A percentile compares a stretch with the other conserved stretches of the same genome.
Conservation (phyloP, 2,329 filamentous ascomycete genomes). For the Escovopsis sp. region DNA sequence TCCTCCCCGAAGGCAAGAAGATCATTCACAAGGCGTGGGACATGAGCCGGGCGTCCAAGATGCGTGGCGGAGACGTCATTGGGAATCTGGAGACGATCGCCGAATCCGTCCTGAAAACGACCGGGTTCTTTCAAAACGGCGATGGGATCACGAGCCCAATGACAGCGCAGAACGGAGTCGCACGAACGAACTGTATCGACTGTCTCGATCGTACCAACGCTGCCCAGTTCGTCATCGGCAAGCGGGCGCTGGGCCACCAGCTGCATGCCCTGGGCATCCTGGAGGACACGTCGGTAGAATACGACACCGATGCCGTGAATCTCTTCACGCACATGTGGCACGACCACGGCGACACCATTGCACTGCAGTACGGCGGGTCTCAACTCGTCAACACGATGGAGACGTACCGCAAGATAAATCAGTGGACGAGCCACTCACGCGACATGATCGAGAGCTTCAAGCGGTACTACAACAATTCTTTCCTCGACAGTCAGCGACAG, state of each 20-base stretch:
- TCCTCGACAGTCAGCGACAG: conserved; percentile 92
- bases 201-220: conserved; percentile 95
- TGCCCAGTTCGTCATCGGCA: conserved; percentile 94
- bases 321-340: conserved; percentile 98
- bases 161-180: conserved; percentile 79
- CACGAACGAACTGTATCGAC: conserved; percentile 94
- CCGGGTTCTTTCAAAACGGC: conserved; percentile 91
- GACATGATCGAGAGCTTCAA: conserved; percentile 99
- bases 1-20: conserved; percentile 66
- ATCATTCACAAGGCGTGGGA: conserved; percentile 95
- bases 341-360: conserved; percentile 94
- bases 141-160: conserved; percentile 47
- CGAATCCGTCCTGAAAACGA: conserved; percentile 69
- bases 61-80: conserved; percentile 86
- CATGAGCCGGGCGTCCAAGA: conserved; percentile 92
- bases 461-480: conserved; percentile 97
- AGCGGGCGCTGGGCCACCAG: conserved; percentile 82
- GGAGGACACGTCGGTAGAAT: conserved; percentile 62
- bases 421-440: conserved; percentile 93
- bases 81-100: conserved; percentile 80
- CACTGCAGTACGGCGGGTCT: conserved; percentile 91
- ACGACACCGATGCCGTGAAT: conserved; percentile 91
- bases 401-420: conserved; percentile 96
- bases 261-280: conserved; percentile 84
- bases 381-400: conserved; percentile 99